Base-by-base conservation (phyloP, 75 land plant genomes). In the Picea glauca region DNA sequence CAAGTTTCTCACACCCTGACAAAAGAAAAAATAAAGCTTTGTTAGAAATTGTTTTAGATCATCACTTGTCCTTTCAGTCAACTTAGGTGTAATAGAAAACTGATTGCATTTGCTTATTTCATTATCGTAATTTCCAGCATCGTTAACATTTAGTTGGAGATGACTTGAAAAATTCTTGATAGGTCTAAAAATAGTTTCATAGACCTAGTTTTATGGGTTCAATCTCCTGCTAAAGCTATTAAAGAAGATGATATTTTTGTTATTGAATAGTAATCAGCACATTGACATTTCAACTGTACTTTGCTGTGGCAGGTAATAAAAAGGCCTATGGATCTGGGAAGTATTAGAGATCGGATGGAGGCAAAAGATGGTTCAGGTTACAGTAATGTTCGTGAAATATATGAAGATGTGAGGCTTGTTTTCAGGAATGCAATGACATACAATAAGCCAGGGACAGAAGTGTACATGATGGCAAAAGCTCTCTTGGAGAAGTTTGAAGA, bases 401-500 rank as follows among this genome's bases (percentile, higher is more conserved):
- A 77, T 70, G 88, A 85, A 50, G 88, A 87, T 66, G 87, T 85
- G 75, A 77, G 88, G 43, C 84, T 85, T 68, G 84, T 87, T 66
- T 87, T 87, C 68, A 46, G 78, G 72, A 87, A 87, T 81, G 88
- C 88, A 38, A 87, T 85, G 87, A 18, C 72, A 74, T 87, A 81
- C 79, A 87, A 85, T 61, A 74, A 79, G n/a, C 63, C 58, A 11
- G 88, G 84, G 38, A 75, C 84, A 21, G 88, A 87, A 60, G 81
- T 87, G 32, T 62, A 85, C 72, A 78, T 73, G 58, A 85, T 81
- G 84, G 80, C 88, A 50, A 87, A 87, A 66, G 82, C 84, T 64
- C 80, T 87, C 12, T 85, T 83, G 26, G 83, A 85, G 60, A 87
- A 81, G 60, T 87, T 87, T 79, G 88, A 87, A 83, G 84, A 87